These are phyloP conservation scores for Thraustochytrium striatum DNA, from an alignment of 352 stramenopile genomes.

Conservation along the genomic window DNA sequence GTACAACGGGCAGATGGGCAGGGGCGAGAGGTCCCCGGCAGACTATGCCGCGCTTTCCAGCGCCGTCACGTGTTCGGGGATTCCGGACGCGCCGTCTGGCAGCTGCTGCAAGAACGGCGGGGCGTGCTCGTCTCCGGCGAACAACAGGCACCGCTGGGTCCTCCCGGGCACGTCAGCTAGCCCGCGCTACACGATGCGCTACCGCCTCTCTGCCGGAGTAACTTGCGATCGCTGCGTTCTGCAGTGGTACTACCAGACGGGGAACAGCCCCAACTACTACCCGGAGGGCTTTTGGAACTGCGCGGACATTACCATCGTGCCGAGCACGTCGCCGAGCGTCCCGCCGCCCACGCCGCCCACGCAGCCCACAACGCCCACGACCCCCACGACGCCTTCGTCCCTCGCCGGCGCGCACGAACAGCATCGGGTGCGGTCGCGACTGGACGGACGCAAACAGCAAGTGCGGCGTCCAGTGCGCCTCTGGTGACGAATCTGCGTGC, in stretches of 20 bases:
- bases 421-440: no score
- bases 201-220: slow-evolving; percentile 36
- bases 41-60: slow-evolving; percentile 19
- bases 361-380: no score
- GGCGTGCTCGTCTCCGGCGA: neutral
- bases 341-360: no score
- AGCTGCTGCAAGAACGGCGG: slow-evolving; percentile 44
- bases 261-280: slow-evolving; percentile 48
- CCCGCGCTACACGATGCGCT: slow-evolving; percentile 42
- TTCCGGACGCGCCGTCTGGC: neutral
- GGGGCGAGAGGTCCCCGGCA: neutral
- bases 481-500: no score
- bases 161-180: neutral
- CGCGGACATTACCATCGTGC: slow-evolving; percentile 48
- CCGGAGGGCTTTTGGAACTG: slow-evolving; percentile 55
- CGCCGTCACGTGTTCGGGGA: slow-evolving; percentile 12
- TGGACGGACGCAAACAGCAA: no score
- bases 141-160: slow-evolving; percentile 36
- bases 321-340: neutral
- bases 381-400: neutral
- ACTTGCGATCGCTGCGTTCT: slow-evolving; percentile 52
- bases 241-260: slow-evolving; percentile 50
- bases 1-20: neutral
- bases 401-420: no score
- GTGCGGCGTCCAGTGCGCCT: no score